These are phyloP conservation scores for Calocera viscosa DNA, from an alignment of 768 basidiomycete genomes.

Conservation along the genomic window DNA sequence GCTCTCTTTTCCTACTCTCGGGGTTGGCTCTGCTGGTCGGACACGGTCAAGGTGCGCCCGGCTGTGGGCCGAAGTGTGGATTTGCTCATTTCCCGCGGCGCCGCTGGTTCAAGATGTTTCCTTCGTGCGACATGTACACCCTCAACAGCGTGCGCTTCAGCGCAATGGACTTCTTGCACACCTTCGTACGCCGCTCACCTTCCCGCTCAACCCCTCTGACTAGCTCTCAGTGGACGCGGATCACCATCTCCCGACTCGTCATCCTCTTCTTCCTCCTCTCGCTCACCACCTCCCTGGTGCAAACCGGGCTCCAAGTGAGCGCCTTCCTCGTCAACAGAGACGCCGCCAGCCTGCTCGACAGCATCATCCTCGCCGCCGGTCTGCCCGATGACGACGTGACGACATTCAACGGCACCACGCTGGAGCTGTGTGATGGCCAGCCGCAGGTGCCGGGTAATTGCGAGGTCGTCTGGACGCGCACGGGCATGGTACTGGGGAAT, in stretches of 20 bases:
- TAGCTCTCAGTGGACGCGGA: slow-evolving; percentile 46
- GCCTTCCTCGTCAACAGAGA: slow-evolving; percentile 53
- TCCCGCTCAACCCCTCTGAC: not conserved
- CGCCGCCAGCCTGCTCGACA: slow-evolving; percentile 42
- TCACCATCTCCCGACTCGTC: slow-evolving; percentile 56
- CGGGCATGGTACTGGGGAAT: slow-evolving; percentile 10
- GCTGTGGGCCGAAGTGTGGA: no score
- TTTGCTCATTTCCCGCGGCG: no score
- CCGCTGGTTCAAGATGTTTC: not conserved
- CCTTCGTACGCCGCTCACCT: not conserved
- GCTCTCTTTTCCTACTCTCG: no score
- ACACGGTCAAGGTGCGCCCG: no score
- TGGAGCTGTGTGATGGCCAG: slow-evolving; percentile 29
- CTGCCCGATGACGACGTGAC: slow-evolving; percentile 38
- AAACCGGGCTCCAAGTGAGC: slow-evolving; percentile 54
- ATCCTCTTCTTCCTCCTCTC: slow-evolving; percentile 56
- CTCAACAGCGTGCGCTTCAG: not conserved
- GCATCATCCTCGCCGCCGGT: slow-evolving; percentile 39
- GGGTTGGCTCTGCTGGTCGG: no score
- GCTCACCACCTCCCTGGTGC: slow-evolving; percentile 49
- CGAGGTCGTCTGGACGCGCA: slow-evolving; percentile 44
- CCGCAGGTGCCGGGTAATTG: slow-evolving; percentile 32
- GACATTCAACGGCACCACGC: slow-evolving; percentile 36
- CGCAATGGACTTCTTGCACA: not conserved
- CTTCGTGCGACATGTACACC: not conserved